Percentiles rank a stretch among this genome's conserved stretches.
Conservation (phyloP, 2,329 filamentous ascomycete genomes). For the Colletotrichum somersetense region DNA sequence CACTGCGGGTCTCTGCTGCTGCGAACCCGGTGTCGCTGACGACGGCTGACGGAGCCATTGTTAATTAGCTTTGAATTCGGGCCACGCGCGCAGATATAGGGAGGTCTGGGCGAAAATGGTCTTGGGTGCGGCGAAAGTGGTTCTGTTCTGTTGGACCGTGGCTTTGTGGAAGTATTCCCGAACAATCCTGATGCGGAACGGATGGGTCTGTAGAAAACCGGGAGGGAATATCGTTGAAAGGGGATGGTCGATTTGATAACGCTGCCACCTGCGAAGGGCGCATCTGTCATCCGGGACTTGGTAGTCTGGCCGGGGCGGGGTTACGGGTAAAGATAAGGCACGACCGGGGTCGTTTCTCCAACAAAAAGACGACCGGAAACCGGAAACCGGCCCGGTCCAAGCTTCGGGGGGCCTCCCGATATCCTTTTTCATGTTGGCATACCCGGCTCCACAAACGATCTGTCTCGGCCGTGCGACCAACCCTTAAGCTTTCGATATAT, state of each 20-base stretch:
- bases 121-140: background rate
- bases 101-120: background rate
- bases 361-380: constrained; percentile 27
- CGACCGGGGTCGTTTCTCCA: constrained; percentile 33
- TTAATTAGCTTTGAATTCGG: background rate
- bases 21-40: constrained; percentile 42
- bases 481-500: background rate
- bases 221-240: background rate
- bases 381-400: constrained; percentile 40
- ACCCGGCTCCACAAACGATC: background rate
- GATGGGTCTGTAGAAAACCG: background rate
- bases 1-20: constrained; percentile 15
- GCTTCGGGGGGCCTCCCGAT: constrained; percentile 8
- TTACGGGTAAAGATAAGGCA: constrained; percentile 37
- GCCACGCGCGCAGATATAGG: background rate
- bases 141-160: background rate
- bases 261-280: constrained; percentile 27
- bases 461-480: background rate
- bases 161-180: background rate
- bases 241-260: constrained; percentile 23
- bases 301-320: constrained; percentile 28
- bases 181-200: background rate
- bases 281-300: constrained; percentile 26
- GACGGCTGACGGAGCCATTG: constrained; percentile 51
- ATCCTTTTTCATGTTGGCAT: background rate